Conservation (phyloP, 371 early-diverging fungal genomes). For the Amoeboradix gromovi region DNA sequence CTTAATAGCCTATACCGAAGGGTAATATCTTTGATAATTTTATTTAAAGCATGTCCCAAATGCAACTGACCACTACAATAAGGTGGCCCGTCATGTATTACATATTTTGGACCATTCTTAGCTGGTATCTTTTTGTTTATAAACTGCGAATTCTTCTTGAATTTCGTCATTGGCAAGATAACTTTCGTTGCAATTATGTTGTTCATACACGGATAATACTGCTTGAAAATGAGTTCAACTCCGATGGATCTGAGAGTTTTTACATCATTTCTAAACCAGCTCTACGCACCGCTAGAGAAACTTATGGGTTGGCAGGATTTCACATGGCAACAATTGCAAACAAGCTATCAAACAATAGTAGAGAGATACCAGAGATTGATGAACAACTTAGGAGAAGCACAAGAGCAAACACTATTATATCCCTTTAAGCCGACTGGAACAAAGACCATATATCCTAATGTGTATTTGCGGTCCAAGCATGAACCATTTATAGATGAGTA, state of each 20-base stretch:
- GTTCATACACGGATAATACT: neutral
- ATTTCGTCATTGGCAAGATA: neutral
- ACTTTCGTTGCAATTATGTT: neutral
- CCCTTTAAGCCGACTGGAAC: neutral
- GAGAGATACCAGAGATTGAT: neutral
- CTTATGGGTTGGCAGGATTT: neutral
- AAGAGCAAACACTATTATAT: neutral
- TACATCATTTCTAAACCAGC: neutral
- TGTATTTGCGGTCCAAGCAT: neutral
- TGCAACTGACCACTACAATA: conserved; percentile 84
- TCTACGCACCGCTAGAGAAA: neutral
- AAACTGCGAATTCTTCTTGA: neutral
- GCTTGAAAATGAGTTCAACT: neutral
- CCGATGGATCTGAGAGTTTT: neutral
- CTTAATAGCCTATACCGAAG: conserved; percentile 55
- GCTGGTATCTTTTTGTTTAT: neutral
- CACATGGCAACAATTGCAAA: neutral
- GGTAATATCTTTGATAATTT: conserved; percentile 72
- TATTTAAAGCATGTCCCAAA: conserved; percentile 75
- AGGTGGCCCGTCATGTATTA: conserved; percentile 88
- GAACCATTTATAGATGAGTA: neutral
- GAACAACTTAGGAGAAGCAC: neutral
- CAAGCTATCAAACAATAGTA: neutral
- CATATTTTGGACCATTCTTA: conserved; percentile 12
- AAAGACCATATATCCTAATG: neutral